Evolutionary conservation across 768 basidiomycete genomes (phyloP), one percentile per base, ranked within the genome.

Genomic region (Calocybe cyanea): DNA sequence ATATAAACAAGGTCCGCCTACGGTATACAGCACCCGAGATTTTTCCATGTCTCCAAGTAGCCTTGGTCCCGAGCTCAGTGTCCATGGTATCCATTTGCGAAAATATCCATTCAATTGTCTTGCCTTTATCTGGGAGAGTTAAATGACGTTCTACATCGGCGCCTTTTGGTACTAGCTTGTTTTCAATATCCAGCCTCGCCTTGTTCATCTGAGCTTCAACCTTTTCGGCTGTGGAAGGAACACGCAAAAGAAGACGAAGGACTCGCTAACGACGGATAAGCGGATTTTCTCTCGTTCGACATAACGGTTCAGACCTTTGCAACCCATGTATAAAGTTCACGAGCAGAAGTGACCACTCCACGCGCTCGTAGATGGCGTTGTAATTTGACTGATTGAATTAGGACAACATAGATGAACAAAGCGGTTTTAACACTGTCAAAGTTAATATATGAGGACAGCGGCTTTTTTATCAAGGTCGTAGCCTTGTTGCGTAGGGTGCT

Each of bases 21-120:
- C 87, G 91, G 56, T 93, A 93, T 17, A 93, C 85, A 5, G 88
- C 87, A 3, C 91, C 92, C 36, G 85, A 87, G 11, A 93, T 62
- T 61, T 87, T 88, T 14, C 90, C 90, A 4, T 77, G 62, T 41
- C 66, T 71, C 81, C 86, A 93, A 45, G 80, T 67, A 1, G 72
- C 65, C 32, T 69, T 57, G 14, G 58, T 54, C 14, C 65, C 70
- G 37, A 77, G 59, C 48, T 81, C 79, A 19, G 55, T 60, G 62
- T 92, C 87, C 86, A 92, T 91, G 55, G 72, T 78, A 18, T 79
- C 76, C 85, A 92, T 90, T 60, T 91, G 86, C 7, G 70, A 72
- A 15, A 81, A 49, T 50, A 93, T 87, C 86, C 86, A 88, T 49
- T 85, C 85, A 7, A 76, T 49, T 0, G 81, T 68, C 52, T 80